These are phyloP conservation scores for Tilletia indica DNA, from an alignment of 1,284 basidiomycete genomes.

Conservation along the genomic window DNA sequence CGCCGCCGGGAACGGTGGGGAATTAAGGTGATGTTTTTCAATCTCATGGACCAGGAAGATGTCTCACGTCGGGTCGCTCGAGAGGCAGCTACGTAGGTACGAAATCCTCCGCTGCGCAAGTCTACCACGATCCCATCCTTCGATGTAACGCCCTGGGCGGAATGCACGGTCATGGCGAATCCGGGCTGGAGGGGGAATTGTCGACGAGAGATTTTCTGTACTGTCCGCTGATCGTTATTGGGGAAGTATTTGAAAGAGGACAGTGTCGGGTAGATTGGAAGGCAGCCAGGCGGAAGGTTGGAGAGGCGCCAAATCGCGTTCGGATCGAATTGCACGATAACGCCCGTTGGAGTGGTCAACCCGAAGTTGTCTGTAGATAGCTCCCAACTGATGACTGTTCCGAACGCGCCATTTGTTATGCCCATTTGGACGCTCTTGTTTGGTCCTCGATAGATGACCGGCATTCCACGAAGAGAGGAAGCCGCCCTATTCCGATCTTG, in stretches of 20 bases:
- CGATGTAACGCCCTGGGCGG: neutral
- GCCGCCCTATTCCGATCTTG: neutral
- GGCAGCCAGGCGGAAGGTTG: neutral
- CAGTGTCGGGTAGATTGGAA: neutral
- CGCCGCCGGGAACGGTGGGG: no score
- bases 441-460: neutral
- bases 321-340: neutral
- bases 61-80: neutral
- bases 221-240: no score
- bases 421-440: neutral
- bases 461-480: conserved; percentile 4
- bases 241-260: neutral
- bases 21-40: no score
- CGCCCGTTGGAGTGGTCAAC: neutral
- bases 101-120: neutral
- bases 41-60: no score
- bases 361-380: neutral
- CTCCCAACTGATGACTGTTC: neutral
- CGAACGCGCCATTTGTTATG: neutral
- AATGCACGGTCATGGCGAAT: neutral
- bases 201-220: neutral
- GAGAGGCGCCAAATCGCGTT: neutral
- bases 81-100: neutral
- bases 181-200: neutral
- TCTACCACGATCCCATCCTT: neutral